Base-by-base conservation (phyloP, 2,329 filamentous ascomycete genomes). In the Neurospora crassa region DNA sequence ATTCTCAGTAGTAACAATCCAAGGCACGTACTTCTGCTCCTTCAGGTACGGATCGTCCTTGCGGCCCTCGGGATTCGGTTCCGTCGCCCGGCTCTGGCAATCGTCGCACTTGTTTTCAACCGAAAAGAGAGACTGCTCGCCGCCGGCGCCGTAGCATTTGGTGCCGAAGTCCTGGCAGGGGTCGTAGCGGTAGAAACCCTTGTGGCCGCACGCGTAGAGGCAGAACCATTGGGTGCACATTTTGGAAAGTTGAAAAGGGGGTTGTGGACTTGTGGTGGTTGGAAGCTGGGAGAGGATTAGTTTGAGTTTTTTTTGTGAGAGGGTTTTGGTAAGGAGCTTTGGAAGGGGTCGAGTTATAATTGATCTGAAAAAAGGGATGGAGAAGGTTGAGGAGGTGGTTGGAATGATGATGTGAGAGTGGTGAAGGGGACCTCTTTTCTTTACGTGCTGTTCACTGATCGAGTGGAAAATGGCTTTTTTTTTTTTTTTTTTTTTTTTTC, bases 151-250 rank as follows among this genome's bases (percentile, higher is more conserved):
- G 70, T 75, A 72, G 70, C 76, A 78, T 12, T 71, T 73, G 41
- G 67, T 68, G 16, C 76, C 76, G 43, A 78, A 74, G 59, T 74
- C 67, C 68, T 68, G 20, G 71, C 77, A 78, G 68, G 74, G 75
- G 70, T 77, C 73, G 70, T 77, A 75, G 67, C 72, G 73, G 69
- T 73, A 73, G 71, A 78, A 76, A 70, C 72, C 71, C 41, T 75
- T 74, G 70, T 78, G 76, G 37, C 73, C 74, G 72, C 77, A 78
- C 20, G 67, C 59, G 69, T 72, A 78, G 40, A 77, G 68, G 47
- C 43, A 70, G 73, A 77, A 75, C 70, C 74, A 67, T 67, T 78
- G 76, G 10, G 68, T 53, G 69, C 77, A 78, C 77, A 78, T 78
- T 63, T 70, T 67, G 14, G 14, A 10, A 18, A 63, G 43, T 16